phyloP scores from a whole-genome alignment of 371 early-diverging fungal genomes.

The Paraphysoderma sedebokerense region DNA sequence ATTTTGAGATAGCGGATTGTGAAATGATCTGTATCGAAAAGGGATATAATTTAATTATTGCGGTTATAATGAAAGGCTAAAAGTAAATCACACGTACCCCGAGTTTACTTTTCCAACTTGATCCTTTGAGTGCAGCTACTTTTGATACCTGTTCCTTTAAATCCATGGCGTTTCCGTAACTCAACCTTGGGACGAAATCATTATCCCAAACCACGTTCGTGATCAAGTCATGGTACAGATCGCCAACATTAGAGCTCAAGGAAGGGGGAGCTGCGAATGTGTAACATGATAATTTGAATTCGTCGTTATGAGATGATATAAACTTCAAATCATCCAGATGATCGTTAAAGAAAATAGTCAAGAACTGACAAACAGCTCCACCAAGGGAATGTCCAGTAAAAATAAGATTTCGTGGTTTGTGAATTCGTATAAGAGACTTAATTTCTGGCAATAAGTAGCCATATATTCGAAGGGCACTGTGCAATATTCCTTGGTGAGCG shows the following conservation, averaged over 20 bases:
- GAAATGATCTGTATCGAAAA: too few relatives aligned
- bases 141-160: too few relatives aligned
- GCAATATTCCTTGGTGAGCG: background rate
- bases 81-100: too few relatives aligned
- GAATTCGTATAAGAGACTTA: background rate
- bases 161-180: too few relatives aligned
- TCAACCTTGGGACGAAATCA: background rate
- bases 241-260: background rate
- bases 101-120: too few relatives aligned
- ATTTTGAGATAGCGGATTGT: too few relatives aligned
- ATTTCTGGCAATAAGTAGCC: background rate
- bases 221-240: background rate
- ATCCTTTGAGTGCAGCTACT: too few relatives aligned
- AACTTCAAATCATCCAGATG: background rate
- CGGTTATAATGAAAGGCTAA: too few relatives aligned
- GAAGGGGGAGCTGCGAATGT: background rate
- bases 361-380: too few relatives aligned
- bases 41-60: too few relatives aligned
- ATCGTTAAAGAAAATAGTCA: too few relatives aligned
- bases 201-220: background rate
- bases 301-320: background rate
- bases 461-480: background rate
- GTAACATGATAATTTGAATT: background rate
- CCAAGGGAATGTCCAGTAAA: constrained; percentile 1
- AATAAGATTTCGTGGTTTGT: background rate